Evolutionary conservation across 2,329 filamentous ascomycete species (phyloP).

Genomic region (Colletotrichum paranaense): DNA sequence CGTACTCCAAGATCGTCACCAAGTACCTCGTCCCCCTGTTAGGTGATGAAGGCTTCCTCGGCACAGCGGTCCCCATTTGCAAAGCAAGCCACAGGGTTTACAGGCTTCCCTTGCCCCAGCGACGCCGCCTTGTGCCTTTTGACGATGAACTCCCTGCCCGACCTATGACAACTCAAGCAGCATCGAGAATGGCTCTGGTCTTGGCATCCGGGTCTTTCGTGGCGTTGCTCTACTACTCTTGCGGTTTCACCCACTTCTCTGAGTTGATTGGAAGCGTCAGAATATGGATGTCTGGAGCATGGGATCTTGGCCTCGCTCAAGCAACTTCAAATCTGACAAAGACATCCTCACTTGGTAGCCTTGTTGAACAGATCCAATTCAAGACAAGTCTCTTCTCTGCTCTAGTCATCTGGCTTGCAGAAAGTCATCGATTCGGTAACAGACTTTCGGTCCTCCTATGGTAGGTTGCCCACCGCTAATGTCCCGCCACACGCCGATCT

Average conservation of each 20-base stretch:
- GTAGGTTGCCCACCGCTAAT: neutral
- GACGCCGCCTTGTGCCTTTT: slow-evolving; percentile 1
- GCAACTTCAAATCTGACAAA: neutral
- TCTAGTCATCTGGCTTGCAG: slow-evolving; percentile 3
- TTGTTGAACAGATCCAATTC: slow-evolving; percentile 1
- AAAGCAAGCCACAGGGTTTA: slow-evolving; percentile 7
- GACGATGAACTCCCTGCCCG: slow-evolving; percentile 10
- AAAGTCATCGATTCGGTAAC: slow-evolving; percentile 2
- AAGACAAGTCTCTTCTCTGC: slow-evolving; percentile 6
- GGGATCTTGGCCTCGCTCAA: neutral
- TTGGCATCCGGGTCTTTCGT: neutral
- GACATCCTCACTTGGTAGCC: neutral
- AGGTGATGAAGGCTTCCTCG: slow-evolving; percentile 5
- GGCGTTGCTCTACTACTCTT: neutral
- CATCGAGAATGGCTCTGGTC: neutral
- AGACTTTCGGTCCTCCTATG: neutral
- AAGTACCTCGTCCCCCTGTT: slow-evolving; percentile 8
- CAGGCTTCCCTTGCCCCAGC: neutral
- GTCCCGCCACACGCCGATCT: neutral
- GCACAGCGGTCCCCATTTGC: neutral
- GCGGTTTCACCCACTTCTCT: neutral
- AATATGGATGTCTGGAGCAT: neutral
- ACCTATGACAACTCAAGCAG: neutral
- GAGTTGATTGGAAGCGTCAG: neutral
- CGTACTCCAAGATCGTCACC: slow-evolving; percentile 4